Percentiles rank a stretch among this genome's conserved stretches.
Conservation (phyloP, 2,329 filamentous ascomycete species). For the Lachnellula occidentalis region DNA sequence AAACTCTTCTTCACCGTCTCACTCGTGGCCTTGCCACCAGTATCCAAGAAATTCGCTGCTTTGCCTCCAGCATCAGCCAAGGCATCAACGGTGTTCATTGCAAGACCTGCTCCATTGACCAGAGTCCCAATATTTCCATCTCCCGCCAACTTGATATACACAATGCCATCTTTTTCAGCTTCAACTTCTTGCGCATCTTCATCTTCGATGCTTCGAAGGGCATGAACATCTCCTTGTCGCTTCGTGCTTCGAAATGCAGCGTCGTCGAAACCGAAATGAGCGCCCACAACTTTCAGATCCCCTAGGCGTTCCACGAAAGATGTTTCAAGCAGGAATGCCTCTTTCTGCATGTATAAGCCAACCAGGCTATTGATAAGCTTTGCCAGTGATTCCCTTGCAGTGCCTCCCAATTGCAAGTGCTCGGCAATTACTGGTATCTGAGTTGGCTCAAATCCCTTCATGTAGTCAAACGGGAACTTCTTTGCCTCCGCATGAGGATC, state of each 20-base stretch:
- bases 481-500: constrained; percentile 39
- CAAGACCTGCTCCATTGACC: constrained; percentile 83
- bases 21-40: constrained; percentile 79
- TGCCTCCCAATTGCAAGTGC: constrained; percentile 45
- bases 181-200: constrained; percentile 54
- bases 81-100: constrained; percentile 87
- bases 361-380: constrained; percentile 49
- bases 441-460: constrained; percentile 39
- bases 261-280: constrained; percentile 64
- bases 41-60: constrained; percentile 83
- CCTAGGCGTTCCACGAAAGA: constrained; percentile 38
- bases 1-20: constrained; percentile 76
- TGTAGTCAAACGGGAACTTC: constrained; percentile 59
- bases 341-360: constrained; percentile 56
- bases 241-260: constrained; percentile 57
- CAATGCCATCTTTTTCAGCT: constrained; percentile 66
- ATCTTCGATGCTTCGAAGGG: constrained; percentile 44
- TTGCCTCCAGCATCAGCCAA: constrained; percentile 61
- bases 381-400: constrained; percentile 39
- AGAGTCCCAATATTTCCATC: constrained; percentile 69
- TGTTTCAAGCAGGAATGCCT: constrained; percentile 57
- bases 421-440: constrained; percentile 38
- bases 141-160: constrained; percentile 62
- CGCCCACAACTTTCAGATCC: constrained; percentile 44
- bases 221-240: constrained; percentile 57